phyloP scores from a whole-genome alignment of 2,329 filamentous ascomycete genomes.

The Microdochium nivale region DNA sequence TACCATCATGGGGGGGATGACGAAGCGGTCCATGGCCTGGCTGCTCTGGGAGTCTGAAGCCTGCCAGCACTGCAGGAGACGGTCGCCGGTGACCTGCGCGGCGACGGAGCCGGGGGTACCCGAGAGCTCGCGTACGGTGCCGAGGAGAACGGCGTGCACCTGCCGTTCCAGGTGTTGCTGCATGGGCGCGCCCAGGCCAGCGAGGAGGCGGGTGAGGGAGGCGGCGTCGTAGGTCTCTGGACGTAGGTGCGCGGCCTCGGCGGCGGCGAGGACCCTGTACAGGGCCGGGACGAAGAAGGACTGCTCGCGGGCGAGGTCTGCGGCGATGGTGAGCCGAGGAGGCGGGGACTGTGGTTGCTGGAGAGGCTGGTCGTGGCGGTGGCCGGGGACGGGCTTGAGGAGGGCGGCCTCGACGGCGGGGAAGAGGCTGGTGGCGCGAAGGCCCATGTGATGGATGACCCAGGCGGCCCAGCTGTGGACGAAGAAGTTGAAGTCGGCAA shows the following conservation, averaged over 20 bases:
- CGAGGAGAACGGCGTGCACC: constrained; percentile 3
- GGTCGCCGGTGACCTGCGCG: constrained; percentile 2
- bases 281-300: constrained; percentile 3
- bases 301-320: background rate
- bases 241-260: constrained; percentile 4
- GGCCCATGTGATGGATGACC: constrained; percentile 20
- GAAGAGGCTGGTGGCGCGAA: constrained; percentile 20
- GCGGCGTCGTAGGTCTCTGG: constrained; percentile 3
- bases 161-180: constrained; percentile 8
- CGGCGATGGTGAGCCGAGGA: background rate
- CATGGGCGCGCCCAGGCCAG: constrained; percentile 4
- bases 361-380: background rate
- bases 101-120: constrained; percentile 1
- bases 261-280: constrained; percentile 7
- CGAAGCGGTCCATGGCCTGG: constrained; percentile 10
- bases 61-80: constrained; percentile 11
- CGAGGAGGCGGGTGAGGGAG: constrained; percentile 3
- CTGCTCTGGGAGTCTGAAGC: constrained; percentile 7
- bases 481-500: constrained; percentile 22
- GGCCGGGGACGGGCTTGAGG: constrained; percentile 9
- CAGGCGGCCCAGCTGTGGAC: constrained; percentile 19
- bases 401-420: constrained; percentile 17
- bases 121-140: constrained; percentile 6
- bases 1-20: constrained; percentile 16
- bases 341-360: background rate